Conservation (phyloP, 768 basidiomycete species). For the Clitopilus hobsonii region DNA sequence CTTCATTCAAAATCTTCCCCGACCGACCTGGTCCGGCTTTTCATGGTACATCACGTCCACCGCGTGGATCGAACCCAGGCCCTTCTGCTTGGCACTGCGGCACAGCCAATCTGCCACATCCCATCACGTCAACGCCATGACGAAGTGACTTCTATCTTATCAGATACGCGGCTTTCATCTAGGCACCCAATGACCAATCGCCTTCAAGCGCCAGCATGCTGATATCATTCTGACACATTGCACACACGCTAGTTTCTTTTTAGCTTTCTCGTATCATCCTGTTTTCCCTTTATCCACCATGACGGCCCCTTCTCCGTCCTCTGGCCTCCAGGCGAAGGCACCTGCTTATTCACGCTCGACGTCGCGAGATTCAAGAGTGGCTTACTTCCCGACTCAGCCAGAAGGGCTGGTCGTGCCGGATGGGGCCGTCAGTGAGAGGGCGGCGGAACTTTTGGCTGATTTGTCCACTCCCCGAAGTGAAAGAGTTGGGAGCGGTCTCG, state of each 20-base stretch:
- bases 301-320: not conserved
- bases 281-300: not conserved
- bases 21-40: too few species aligned
- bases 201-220: not conserved
- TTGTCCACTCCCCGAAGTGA: slow-evolving; percentile 41
- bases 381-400: slow-evolving; percentile 13
- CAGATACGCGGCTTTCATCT: not conserved
- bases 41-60: too few species aligned
- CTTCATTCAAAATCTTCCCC: too few species aligned
- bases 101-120: too few species aligned
- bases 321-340: not conserved
- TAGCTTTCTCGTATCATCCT: not conserved
- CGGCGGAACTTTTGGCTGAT: slow-evolving; percentile 39
- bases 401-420: slow-evolving; percentile 40
- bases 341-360: not conserved
- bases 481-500: slow-evolving; percentile 31
- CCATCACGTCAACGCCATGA: not conserved
- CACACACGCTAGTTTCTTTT: not conserved
- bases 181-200: not conserved
- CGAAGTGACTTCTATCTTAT: not conserved
- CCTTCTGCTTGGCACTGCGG: not conserved
- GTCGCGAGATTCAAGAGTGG: not conserved
- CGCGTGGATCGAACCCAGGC: too few species aligned
- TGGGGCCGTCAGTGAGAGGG: slow-evolving; percentile 39
- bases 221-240: not conserved